Evolutionary conservation across 352 stramenopile genomes (phyloP).

Genomic region (Pythium guiyangense): DNA sequence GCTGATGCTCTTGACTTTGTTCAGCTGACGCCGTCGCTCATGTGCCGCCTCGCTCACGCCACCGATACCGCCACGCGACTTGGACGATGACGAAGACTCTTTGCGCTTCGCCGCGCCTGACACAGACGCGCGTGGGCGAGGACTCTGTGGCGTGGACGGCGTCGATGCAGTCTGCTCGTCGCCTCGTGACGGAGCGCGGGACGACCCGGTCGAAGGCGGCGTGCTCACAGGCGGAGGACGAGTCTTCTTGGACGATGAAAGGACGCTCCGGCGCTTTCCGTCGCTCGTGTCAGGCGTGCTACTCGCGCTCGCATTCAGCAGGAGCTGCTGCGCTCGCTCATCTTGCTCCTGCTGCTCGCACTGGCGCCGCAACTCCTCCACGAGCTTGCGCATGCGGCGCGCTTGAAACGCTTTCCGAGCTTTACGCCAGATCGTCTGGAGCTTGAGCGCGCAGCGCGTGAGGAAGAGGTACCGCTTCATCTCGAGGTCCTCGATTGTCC

Average conservation of each 20-base stretch:
- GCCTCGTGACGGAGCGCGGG: background rate
- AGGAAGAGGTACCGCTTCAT: conserved; percentile 44
- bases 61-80: background rate
- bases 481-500: conserved; percentile 48
- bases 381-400: conserved; percentile 30
- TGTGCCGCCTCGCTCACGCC: background rate
- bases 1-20: conserved; percentile 2
- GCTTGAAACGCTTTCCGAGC: conserved; percentile 34
- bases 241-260: conserved; percentile 16
- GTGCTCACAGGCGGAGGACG: conserved; percentile 2
- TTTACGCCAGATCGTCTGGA: conserved; percentile 58
- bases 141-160: background rate
- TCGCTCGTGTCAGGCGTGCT: conserved; percentile 8
- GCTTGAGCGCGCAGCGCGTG: conserved; percentile 46
- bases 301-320: background rate
- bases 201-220: conserved; percentile 1
- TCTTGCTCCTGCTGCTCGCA: conserved; percentile 34
- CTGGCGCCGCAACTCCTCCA: conserved; percentile 40
- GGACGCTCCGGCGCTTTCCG: conserved; percentile 6
- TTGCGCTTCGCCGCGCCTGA: conserved; percentile 10
- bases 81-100: conserved; percentile 11
- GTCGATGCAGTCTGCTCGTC: conserved; percentile 1
- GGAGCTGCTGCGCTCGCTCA: conserved; percentile 14
- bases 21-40: conserved; percentile 13
- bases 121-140: conserved; percentile 9